Evolutionary conservation across 148 eudicot species (phyloP).

Genomic region (Rhododendron vialii): DNA sequence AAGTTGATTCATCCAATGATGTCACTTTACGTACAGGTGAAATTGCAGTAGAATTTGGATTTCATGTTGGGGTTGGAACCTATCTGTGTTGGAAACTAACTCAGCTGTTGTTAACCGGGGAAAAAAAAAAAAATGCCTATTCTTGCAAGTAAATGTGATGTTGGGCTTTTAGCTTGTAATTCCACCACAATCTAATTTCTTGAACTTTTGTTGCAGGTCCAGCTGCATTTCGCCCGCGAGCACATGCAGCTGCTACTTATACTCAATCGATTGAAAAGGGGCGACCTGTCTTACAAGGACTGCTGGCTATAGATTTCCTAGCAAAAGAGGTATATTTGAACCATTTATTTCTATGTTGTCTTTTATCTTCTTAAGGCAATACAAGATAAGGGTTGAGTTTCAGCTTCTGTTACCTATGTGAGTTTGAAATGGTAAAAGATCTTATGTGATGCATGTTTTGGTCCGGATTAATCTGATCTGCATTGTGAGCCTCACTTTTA

Average conservation of each 20-base stretch:
- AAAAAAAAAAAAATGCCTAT: neutral
- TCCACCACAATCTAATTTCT: constrained; percentile 7
- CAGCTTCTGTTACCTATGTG: neutral
- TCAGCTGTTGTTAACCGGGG: neutral
- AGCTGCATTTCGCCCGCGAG: constrained; percentile 99
- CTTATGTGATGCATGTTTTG: neutral
- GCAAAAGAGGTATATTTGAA: constrained; percentile 73
- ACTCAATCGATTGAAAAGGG: constrained; percentile 78
- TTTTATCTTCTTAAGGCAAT: neutral
- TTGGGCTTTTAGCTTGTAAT: neutral
- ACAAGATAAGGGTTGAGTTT: neutral
- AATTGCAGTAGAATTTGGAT: neutral
- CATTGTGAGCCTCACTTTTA: neutral
- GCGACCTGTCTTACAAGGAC: constrained; percentile 91
- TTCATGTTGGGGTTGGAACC: neutral
- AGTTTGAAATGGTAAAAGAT: neutral
- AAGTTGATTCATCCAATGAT: neutral
- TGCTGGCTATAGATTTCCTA: constrained; percentile 87
- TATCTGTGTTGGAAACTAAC: neutral
- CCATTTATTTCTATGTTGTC: constrained; percentile 1
- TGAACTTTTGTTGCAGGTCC: constrained; percentile 57
- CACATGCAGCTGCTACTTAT: constrained; percentile 68
- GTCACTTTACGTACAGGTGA: neutral
- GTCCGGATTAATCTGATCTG: neutral
- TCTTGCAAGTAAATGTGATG: neutral